Evolutionary conservation across 2,329 filamentous ascomycete species (phyloP).

Genomic region (Helotiales sp.): DNA sequence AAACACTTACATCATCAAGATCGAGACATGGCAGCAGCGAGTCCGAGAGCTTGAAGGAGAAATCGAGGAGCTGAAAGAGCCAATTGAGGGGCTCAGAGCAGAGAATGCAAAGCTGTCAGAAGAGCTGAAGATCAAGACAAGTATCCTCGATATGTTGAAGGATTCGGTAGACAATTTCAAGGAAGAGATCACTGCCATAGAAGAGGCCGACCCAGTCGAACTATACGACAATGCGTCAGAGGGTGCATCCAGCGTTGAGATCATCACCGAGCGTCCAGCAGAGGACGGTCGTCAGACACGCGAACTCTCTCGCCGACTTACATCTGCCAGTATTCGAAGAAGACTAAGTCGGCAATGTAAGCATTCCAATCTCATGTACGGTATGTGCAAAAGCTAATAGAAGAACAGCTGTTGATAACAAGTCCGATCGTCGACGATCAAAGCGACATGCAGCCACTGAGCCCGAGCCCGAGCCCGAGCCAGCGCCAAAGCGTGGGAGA

Average conservation of each 20-base stretch:
- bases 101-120: neutral
- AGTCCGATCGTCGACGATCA: too few species aligned
- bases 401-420: neutral
- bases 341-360: neutral
- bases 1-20: neutral
- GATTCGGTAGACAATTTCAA: neutral
- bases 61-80: conserved; percentile 22
- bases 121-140: neutral
- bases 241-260: neutral
- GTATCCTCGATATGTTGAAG: neutral
- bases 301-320: neutral
- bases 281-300: neutral
- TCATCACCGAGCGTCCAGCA: neutral
- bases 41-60: conserved; percentile 4
- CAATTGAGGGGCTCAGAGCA: neutral
- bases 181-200: neutral
- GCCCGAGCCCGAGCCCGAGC: neutral
- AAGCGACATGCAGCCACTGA: neutral
- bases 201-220: neutral
- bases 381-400: too few species aligned
- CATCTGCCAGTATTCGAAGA: neutral
- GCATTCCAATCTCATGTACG: neutral
- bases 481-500: neutral
- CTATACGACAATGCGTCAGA: neutral
- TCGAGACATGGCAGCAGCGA: neutral